Percentiles rank a stretch among this genome's conserved stretches.
Evolutionary conservation across 495 filamentous ascomycete genomes (phyloP).

Genomic region (Opeltia flavorubescens): DNA sequence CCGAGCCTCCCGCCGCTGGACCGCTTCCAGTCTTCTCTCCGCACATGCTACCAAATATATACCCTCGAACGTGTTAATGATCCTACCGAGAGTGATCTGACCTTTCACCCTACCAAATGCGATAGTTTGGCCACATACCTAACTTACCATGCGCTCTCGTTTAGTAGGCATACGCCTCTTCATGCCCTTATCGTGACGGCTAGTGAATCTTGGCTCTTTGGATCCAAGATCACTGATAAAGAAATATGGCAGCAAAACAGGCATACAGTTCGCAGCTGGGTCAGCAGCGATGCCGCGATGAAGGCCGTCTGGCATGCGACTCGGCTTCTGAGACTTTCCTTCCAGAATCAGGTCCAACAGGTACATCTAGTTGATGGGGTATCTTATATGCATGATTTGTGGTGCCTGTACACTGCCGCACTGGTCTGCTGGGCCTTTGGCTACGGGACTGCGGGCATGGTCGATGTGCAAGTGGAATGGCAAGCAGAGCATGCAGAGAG

Average conservation of each 20-base stretch:
- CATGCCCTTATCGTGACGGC: conserved; percentile 10
- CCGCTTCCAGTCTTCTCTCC: conserved; percentile 8
- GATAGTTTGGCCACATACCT: conserved; percentile 3
- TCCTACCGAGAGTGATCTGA: not conserved
- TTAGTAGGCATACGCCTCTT: conserved; percentile 9
- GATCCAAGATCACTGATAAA: conserved; percentile 13
- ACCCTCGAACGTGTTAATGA: not conserved
- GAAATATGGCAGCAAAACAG: conserved; percentile 9
- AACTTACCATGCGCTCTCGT: conserved; percentile 9
- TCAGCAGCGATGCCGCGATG: conserved; percentile 5
- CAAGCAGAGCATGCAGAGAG: not conserved
- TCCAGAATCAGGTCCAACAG: not conserved
- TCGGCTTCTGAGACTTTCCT: conserved; percentile 6
- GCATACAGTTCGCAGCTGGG: conserved; percentile 10
- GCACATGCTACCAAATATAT: conserved; percentile 6
- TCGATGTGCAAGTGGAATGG: not conserved
- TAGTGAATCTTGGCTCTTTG: conserved; percentile 17
- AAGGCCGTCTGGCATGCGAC: conserved; percentile 15
- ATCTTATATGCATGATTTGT: conserved; percentile 9
- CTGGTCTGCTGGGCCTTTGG: conserved; percentile 17
- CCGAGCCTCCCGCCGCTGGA: conserved; percentile 4
- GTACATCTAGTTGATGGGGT: not conserved
- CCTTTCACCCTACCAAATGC: not conserved
- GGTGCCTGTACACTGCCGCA: conserved; percentile 14
- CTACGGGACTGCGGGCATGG: not conserved